Conservation (phyloP, 148 eudicot species). For the Polygonum maritimum region DNA sequence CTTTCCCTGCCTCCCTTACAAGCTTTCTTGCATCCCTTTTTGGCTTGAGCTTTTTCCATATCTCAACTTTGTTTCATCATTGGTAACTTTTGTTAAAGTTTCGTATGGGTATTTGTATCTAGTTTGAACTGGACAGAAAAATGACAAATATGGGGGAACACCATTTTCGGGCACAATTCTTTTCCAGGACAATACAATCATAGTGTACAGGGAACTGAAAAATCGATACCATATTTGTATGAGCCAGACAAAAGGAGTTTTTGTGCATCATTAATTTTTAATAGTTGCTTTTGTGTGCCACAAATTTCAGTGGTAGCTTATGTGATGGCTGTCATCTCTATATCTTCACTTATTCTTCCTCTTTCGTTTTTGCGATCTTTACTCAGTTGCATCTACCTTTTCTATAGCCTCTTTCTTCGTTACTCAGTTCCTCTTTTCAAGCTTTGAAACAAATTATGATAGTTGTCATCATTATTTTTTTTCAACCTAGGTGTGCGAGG, state of each 20-base stretch:
- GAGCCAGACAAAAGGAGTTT: background rate
- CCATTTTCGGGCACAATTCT: background rate
- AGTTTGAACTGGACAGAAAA: background rate
- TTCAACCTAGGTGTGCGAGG: slow-evolving; percentile 49
- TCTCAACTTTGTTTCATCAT: background rate
- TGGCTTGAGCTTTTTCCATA: background rate
- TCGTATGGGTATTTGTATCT: background rate
- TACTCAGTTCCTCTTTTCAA: background rate
- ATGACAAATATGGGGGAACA: background rate
- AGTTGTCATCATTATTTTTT: background rate
- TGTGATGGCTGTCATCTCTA: background rate
- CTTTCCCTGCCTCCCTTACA: background rate
- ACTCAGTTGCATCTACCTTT: background rate
- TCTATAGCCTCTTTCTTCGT: background rate
- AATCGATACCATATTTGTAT: background rate
- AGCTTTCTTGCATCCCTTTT: background rate
- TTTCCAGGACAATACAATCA: background rate
- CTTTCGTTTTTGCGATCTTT: background rate
- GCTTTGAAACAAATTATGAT: background rate
- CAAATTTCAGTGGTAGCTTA: background rate
- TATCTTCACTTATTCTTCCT: background rate
- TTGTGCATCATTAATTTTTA: background rate
- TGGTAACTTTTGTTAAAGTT: background rate
- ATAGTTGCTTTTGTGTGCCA: background rate
- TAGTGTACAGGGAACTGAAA: background rate